Percentiles rank a stretch among this genome's conserved stretches.
phyloP scores from a whole-genome alignment of 2,329 filamentous ascomycete species.

The Arthroderma sp. region DNA sequence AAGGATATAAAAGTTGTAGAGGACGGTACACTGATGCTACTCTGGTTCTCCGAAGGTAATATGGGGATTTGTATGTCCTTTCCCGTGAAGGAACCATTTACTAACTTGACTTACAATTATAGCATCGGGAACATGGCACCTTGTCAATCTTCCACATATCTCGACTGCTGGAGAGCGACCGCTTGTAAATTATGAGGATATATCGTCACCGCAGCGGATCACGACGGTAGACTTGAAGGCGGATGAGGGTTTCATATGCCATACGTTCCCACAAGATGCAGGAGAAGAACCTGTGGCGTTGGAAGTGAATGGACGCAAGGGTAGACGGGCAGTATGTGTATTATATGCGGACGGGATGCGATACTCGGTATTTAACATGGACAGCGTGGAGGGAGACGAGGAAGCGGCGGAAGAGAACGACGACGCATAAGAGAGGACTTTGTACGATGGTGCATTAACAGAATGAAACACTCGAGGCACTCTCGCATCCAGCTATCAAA shows the following conservation, averaged over 20 bases:
- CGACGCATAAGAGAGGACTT: too few relatives aligned
- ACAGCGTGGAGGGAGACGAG: conserved; percentile 19
- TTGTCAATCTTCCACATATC: conserved; percentile 24
- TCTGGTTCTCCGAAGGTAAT: conserved; percentile 34
- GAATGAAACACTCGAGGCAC: too few relatives aligned
- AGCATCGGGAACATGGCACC: conserved; percentile 15
- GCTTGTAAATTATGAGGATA: too few relatives aligned
- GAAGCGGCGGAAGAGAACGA: too few relatives aligned
- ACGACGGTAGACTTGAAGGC: not conserved
- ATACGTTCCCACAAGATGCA: conserved; percentile 33
- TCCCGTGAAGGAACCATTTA: too few relatives aligned
- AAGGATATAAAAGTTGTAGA: conserved; percentile 57
- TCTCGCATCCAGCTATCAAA: too few relatives aligned
- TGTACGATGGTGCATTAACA: too few relatives aligned
- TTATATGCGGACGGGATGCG: conserved; percentile 41
- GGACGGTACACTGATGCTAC: conserved; percentile 46
- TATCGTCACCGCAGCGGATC: too few relatives aligned
- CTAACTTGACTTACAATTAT: too few relatives aligned
- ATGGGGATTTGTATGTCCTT: too few relatives aligned
- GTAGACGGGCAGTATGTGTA: conserved; percentile 40
- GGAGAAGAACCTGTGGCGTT: conserved; percentile 37
- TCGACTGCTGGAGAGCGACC: conserved; percentile 1
- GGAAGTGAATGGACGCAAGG: conserved; percentile 43
- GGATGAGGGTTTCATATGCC: conserved; percentile 24
- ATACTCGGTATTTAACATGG: conserved; percentile 46